A percentile compares a stretch with the other conserved stretches of the same genome.
These are phyloP conservation scores for Vickermania ingenoplastis DNA, from an alignment of 208 protist species.

Conservation along the genomic window DNA sequence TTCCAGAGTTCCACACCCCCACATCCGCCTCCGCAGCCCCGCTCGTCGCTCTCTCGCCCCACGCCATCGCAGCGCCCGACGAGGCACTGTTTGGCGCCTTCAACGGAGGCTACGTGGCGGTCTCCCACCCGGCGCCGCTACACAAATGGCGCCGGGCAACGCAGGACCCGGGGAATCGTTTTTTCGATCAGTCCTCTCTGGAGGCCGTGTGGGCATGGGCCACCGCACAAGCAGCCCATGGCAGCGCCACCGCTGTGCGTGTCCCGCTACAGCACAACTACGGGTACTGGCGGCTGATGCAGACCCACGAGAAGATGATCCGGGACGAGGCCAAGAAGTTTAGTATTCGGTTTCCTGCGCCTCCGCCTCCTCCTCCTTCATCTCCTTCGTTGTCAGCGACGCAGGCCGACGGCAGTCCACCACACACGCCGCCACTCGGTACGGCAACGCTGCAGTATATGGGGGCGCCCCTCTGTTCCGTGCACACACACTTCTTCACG, in stretches of 20 bases:
- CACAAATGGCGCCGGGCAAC: slow-evolving; percentile 55
- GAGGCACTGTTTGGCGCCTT: slow-evolving; percentile 59
- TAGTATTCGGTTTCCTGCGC: no score
- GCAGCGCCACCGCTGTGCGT: slow-evolving; percentile 13
- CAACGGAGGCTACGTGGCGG: slow-evolving; percentile 67
- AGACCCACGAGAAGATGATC: slow-evolving; percentile 15
- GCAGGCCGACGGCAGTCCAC: not conserved
- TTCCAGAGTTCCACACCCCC: slow-evolving; percentile 14
- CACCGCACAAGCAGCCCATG: slow-evolving; percentile 6
- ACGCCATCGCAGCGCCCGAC: slow-evolving; percentile 32
- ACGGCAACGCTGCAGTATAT: slow-evolving; percentile 39
- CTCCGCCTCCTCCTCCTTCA: no score
- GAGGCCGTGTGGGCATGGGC: slow-evolving; percentile 22
- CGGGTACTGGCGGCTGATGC: slow-evolving; percentile 77
- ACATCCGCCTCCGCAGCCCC: slow-evolving; percentile 12
- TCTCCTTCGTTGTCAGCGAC: not conserved
- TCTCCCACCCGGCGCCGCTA: slow-evolving; percentile 21
- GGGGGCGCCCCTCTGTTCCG: slow-evolving; percentile 30
- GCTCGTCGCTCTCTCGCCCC: slow-evolving; percentile 48
- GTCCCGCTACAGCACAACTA: slow-evolving; percentile 72
- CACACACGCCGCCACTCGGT: not conserved
- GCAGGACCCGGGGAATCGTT: slow-evolving; percentile 27
- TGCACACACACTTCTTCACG: slow-evolving; percentile 70
- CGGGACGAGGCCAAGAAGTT: slow-evolving; percentile 35
- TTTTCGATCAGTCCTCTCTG: slow-evolving; percentile 69